phyloP scores from a whole-genome alignment of 2,329 filamentous ascomycete species.

The Xylariaceae sp. region DNA sequence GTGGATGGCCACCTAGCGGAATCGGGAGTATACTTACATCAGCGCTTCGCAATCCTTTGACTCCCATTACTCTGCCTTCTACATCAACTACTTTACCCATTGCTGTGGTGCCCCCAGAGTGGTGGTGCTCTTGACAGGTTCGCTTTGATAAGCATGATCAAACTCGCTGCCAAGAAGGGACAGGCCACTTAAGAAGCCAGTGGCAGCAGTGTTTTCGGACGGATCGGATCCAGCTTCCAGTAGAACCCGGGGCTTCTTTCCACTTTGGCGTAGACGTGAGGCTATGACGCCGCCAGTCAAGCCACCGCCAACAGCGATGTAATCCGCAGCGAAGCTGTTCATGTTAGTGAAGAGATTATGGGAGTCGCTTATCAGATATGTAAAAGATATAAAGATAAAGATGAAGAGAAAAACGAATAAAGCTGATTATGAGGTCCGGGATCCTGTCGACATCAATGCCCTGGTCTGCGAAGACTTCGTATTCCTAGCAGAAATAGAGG shows the following conservation, averaged over 20 bases:
- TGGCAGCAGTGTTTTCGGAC: constrained; percentile 26
- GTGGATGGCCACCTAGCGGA: constrained; percentile 32
- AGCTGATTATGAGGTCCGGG: too few relatives aligned
- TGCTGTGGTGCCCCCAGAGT: constrained; percentile 32
- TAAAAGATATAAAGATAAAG: too few relatives aligned
- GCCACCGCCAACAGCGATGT: constrained; percentile 38
- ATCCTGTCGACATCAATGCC: too few relatives aligned
- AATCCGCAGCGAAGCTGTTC: constrained; percentile 29
- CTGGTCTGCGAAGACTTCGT: too few relatives aligned
- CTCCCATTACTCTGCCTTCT: constrained; percentile 32
- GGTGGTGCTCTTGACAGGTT: constrained; percentile 28
- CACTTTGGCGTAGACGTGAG: constrained; percentile 32
- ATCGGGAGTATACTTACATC: constrained; percentile 38
- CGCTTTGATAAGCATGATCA: constrained; percentile 34
- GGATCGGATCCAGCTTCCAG: constrained; percentile 36
- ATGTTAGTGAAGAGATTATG: too few relatives aligned
- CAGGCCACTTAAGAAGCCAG: constrained; percentile 31
- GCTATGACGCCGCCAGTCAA: constrained; percentile 34
- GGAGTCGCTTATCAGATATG: too few relatives aligned
- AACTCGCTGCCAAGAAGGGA: constrained; percentile 31
- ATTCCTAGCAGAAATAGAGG: too few relatives aligned
- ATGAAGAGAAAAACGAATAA: too few relatives aligned
- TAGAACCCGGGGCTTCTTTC: constrained; percentile 29
- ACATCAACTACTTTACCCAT: constrained; percentile 34
- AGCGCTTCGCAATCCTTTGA: constrained; percentile 29